A percentile compares a stretch with the other conserved stretches of the same genome.
Evolutionary conservation across 2,329 filamentous ascomycete species (phyloP).

Genomic region (Fusarium agapanthi): DNA sequence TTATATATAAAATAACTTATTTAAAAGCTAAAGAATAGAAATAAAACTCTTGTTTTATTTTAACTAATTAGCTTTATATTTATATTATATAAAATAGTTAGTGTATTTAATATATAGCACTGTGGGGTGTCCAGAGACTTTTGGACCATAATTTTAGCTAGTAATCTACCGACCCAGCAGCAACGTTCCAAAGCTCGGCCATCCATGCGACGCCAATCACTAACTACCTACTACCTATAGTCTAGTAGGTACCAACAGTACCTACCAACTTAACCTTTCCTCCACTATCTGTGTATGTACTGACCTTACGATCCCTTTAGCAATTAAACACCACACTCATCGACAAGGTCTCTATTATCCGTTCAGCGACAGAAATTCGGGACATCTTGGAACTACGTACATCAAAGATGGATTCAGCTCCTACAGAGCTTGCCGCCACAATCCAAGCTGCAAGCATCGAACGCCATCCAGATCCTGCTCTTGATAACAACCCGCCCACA

Average conservation of each 20-base stretch:
- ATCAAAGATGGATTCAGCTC: constrained; percentile 62
- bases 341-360: not conserved
- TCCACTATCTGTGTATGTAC: not conserved
- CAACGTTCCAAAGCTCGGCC: constrained; percentile 28
- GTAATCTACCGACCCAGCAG: constrained; percentile 44
- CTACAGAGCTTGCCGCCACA: constrained; percentile 77
- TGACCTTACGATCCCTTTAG: not conserved
- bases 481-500: constrained; percentile 85
- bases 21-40: no score
- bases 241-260: not conserved
- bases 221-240: not conserved
- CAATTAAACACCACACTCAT: not conserved
- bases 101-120: no score
- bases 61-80: no score
- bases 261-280: not conserved
- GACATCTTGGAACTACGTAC: not conserved
- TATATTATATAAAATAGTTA: no score
- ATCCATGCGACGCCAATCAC: constrained; percentile 32
- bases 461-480: constrained; percentile 71
- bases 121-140: no score
- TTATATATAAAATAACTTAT: no score
- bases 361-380: not conserved
- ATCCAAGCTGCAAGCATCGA: constrained; percentile 85
- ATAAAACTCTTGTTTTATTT: no score
- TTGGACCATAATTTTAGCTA: no score